Base-by-base conservation (phyloP, 78 protist genomes). In the Dictyostelium capitatum region DNA sequence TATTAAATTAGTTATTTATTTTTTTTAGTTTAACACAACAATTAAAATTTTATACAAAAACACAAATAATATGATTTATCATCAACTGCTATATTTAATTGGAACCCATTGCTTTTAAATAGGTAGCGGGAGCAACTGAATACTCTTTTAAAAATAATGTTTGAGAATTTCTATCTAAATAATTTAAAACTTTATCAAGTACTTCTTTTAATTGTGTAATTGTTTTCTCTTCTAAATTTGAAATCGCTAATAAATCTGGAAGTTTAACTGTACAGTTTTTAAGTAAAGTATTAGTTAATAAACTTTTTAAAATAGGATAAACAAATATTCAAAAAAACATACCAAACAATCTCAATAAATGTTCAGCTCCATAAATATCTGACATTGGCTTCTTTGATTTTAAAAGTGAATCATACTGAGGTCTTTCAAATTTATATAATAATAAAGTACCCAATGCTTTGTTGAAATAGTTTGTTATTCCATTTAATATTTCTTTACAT, bases 311-410 rank as follows among this genome's bases (percentile, higher is more conserved):
- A 19, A 69, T n/a, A n/a, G 1, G 19, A 9, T 19, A 32, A 30
- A 11, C 7, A 47, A 28, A 73, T 41, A 74, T 43, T 43, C 12
- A 37, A 28, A 10, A 8, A 82, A 23, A 43, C 80, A 10, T 83
- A 83, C 90, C 90, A 85, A 85, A 85, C 50, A 85, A 85, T 85
- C 92, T 73, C 64, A 85, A 62, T 37, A 85, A 62, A 75, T 85
- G 92, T 47, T 85, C 92, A 17, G 83, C 82, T 59, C 92, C 92
- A 85, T 85, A 85, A 15, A 85, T 75, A 25, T 85, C 92, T 17
- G 83, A 73, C 62, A 59, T 30, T 62, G 83, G 72, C 59, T 56
- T 75, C 20, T 85, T 59, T 14, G 82, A 83, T 25, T 75, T 75
- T n/a, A 85, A 28, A 19, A 83, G 50, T 23, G 74, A 51, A 9